Base-by-base conservation (phyloP, 2,329 filamentous ascomycete species). In the Orbilia quercus region DNA sequence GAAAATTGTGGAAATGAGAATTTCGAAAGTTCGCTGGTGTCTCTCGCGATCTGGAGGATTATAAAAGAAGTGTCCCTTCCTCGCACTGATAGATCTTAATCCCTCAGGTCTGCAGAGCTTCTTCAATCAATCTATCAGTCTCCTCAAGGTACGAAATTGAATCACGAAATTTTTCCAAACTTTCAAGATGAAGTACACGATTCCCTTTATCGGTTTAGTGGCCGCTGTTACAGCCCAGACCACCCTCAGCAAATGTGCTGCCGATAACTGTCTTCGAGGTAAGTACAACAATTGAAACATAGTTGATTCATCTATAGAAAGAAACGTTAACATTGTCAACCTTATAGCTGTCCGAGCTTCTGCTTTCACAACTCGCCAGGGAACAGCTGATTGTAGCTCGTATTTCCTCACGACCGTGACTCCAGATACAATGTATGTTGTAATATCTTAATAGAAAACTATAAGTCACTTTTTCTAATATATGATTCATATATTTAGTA, bases 241-340 rank as follows among this genome's bases (percentile, higher is more conserved):
- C 14, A 28, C 36, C 2, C 2, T 42, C 1, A 45, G 31, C 14
- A 18, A 18, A 31, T 64, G 59, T 31, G 14, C 3, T 2, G 31
- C 44, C 1, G 38, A 72, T 18, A 72, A 72, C 58, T 72, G 66
- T 20, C 60, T 64, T 16, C 53, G 66, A 25, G 63, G 63, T 67
- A 67, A 16, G 38, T 16, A 16, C 38, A 9, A 4, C 6, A 14
- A n/a, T 51, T 51, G 4, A 18, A 18, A 34, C 9, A 12, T 28
- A 7, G 2, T 12, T 38, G 11, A 36, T 36, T 38, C n/a, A 12
- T 4, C n/a, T 40, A 11, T 11, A 16, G 31, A 18, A 3, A 7
- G 7, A 7, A 9, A 22, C 11, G 18, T 20, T 42, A 14, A 22
- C 12, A 44, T 9, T 18, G 7, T 18, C 20, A 7, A 16, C n/a